Conservation (phyloP, 2,329 filamentous ascomycete genomes). For the Pseudogymnoascus sp. region DNA sequence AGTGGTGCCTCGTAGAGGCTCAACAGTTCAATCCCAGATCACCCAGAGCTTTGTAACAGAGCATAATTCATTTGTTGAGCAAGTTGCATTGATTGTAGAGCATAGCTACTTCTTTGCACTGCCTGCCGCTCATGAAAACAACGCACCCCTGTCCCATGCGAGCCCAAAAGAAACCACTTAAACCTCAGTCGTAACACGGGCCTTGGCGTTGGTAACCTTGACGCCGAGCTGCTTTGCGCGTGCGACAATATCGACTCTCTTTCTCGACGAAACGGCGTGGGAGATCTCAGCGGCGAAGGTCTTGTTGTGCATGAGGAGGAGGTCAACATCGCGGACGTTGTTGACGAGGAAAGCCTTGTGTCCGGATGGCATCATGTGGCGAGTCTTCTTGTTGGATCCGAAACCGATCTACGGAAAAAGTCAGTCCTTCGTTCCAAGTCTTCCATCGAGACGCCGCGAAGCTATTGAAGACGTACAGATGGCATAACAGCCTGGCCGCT, state of each 20-base stretch:
- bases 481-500: conserved; percentile 94
- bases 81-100: conserved; percentile 25
- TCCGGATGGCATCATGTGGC: conserved; percentile 96
- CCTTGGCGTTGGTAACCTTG: conserved; percentile 99
- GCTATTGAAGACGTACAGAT: conserved; percentile 64
- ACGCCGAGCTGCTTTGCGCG: conserved; percentile 97
- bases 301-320: conserved; percentile 99
- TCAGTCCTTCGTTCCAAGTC: conserved; percentile 17
- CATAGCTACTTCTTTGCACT: conserved; percentile 26
- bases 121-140: conserved; percentile 25
- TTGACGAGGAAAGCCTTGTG: conserved; percentile 99
- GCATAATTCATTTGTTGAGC: conserved; percentile 8
- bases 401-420: conserved; percentile 71
- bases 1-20: neutral
- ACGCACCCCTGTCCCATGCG: conserved; percentile 27
- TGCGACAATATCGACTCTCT: conserved; percentile 96
- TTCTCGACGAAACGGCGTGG: conserved; percentile 95
- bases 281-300: conserved; percentile 98
- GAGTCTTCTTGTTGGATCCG: conserved; percentile 98
- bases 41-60: neutral
- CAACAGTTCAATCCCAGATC: neutral
- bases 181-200: conserved; percentile 93
- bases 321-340: conserved; percentile 92
- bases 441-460: neutral
- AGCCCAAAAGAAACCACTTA: conserved; percentile 38